These are phyloP conservation scores for Malus domestica DNA, from an alignment of 306 rosid species.

Conservation along the genomic window ASM211411v1 NC_041803.1:54206001-54206500, in stretches of 20 bases:
- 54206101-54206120: conserved; percentile 53
- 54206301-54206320: conserved; percentile 98
- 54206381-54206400: neutral
- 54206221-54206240: conserved; percentile 7
- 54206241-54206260: conserved; percentile 98
- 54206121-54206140: conserved; percentile 44
- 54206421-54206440: neutral
- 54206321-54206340: conserved; percentile 74
- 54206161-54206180: neutral
- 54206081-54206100: conserved; percentile 51
- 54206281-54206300: conserved; percentile 66
- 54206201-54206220: neutral
- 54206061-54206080: conserved; percentile 41
- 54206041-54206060: conserved; percentile 55
- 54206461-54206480: neutral
- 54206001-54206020: conserved; percentile 39
- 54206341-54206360: conserved; percentile 33
- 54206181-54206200: neutral
- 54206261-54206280: conserved; percentile 91
- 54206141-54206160: neutral
- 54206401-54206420: neutral
- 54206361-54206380: neutral
- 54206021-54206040: conserved; percentile 51
- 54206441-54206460: neutral
- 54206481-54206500: neutral